Evolutionary conservation across 2,329 filamentous ascomycete species (phyloP).

Genomic region (Colletotrichum falcatum): DNA sequence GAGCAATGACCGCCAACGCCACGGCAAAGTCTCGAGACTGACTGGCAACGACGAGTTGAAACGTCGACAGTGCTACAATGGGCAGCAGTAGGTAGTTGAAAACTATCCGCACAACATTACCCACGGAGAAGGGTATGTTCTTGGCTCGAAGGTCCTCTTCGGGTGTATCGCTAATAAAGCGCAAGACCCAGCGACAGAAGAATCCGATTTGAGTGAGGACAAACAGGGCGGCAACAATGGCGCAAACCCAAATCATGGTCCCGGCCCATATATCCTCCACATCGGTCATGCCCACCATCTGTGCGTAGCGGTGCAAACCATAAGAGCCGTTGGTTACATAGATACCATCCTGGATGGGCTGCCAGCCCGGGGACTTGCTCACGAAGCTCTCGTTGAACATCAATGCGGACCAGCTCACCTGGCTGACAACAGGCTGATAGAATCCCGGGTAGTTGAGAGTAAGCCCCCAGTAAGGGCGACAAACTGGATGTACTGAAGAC

Average conservation of each 20-base stretch:
- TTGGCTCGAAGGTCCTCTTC: constrained; percentile 92
- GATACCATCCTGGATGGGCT: constrained; percentile 84
- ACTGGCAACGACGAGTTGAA: constrained; percentile 84
- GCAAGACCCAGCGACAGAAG: constrained; percentile 79
- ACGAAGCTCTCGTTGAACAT: constrained; percentile 96
- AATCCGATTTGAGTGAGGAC: constrained; percentile 83
- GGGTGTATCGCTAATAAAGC: constrained; percentile 75
- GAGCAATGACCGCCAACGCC: constrained; percentile 78
- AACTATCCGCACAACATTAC: constrained; percentile 84
- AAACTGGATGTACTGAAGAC: constrained; percentile 96
- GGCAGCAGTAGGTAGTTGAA: constrained; percentile 95
- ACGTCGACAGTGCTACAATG: constrained; percentile 87
- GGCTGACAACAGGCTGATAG: constrained; percentile 91
- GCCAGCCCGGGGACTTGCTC: constrained; percentile 72
- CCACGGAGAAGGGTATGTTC: constrained; percentile 87
- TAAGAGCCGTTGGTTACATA: constrained; percentile 83
- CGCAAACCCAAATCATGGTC: constrained; percentile 91
- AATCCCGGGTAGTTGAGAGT: constrained; percentile 92
- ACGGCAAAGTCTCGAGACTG: constrained; percentile 78
- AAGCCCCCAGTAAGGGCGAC: constrained; percentile 86
- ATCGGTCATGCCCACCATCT: constrained; percentile 83
- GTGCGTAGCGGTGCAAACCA: constrained; percentile 82
- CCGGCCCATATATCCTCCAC: constrained; percentile 90
- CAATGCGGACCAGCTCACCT: constrained; percentile 87
- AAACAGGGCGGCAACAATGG: constrained; percentile 76